Conservation (phyloP, 2,329 filamentous ascomycete species). For the Fusarium odoratissimum region DNA sequence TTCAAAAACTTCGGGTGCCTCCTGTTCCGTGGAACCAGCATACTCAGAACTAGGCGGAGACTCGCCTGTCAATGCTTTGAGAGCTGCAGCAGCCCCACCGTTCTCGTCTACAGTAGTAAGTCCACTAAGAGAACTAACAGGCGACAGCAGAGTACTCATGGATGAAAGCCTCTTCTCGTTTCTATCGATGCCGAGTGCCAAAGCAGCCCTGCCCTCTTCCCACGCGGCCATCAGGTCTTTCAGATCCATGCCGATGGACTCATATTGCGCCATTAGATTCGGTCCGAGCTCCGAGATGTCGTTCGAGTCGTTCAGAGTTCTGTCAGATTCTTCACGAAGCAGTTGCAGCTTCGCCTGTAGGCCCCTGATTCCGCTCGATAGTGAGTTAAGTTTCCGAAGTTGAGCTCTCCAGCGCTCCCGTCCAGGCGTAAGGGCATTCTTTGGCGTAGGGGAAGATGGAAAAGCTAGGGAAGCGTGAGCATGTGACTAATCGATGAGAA, state of each 20-base stretch:
- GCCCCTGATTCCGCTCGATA: conserved; percentile 90
- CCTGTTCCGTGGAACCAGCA: conserved; percentile 68
- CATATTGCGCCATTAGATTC: conserved; percentile 88
- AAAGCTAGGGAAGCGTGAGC: conserved; percentile 56
- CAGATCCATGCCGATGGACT: conserved; percentile 91
- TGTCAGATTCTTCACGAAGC: conserved; percentile 88
- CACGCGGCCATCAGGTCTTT: conserved; percentile 83
- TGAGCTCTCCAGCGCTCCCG: conserved; percentile 88
- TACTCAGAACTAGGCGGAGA: conserved; percentile 63
- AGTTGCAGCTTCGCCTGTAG: conserved; percentile 96
- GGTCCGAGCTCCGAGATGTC: conserved; percentile 81
- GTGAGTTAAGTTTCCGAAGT: conserved; percentile 85
- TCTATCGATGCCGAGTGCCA: conserved; percentile 84
- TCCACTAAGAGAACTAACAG: conserved; percentile 73
- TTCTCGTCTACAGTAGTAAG: conserved; percentile 70
- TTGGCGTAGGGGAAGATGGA: conserved; percentile 66
- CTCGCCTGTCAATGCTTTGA: conserved; percentile 83
- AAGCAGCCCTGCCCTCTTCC: conserved; percentile 86
- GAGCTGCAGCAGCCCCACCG: conserved; percentile 66
- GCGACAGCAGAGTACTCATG: conserved; percentile 69
- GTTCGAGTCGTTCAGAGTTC: conserved; percentile 77
- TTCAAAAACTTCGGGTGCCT: conserved; percentile 87
- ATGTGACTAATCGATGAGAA: neutral
- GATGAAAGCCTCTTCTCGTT: conserved; percentile 78
- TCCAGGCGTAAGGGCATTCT: conserved; percentile 73